Conservation (phyloP, 768 basidiomycete genomes). For the Lanmaoa pseudosensibilis region DNA sequence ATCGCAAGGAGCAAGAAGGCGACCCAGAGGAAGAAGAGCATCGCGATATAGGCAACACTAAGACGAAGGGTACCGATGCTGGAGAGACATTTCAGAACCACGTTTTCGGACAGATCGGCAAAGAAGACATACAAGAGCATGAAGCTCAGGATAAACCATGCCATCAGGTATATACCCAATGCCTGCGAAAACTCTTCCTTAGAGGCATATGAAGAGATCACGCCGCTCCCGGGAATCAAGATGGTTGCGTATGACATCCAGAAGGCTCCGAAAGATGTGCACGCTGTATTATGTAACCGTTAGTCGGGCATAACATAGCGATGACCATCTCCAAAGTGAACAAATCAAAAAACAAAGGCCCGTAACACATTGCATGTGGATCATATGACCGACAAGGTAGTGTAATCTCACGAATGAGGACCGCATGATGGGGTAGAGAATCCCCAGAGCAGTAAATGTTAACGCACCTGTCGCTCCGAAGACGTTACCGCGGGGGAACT, state of each 20-base stretch:
- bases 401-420: background rate
- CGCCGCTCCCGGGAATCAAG: constrained; percentile 67
- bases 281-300: constrained; percentile 45
- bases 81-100: background rate
- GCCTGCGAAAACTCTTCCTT: constrained; percentile 50
- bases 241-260: constrained; percentile 84
- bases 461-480: constrained; percentile 72
- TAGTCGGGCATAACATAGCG: background rate
- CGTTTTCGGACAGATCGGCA: background rate
- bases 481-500: constrained; percentile 65
- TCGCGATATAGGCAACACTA: constrained; percentile 46
- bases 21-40: constrained; percentile 55
- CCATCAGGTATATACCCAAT: constrained; percentile 69
- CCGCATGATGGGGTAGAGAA: background rate
- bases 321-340: background rate
- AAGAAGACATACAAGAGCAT: constrained; percentile 63
- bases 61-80: constrained; percentile 53
- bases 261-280: constrained; percentile 82
- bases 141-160: constrained; percentile 75
- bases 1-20: constrained; percentile 52
- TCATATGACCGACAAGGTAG: background rate
- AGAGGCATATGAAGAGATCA: constrained; percentile 50
- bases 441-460: background rate
- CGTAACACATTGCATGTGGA: background rate
- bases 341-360: background rate